These are phyloP conservation scores for Carpinus fangiana DNA, from an alignment of 306 rosid genomes.

Conservation along the genomic window DNA sequence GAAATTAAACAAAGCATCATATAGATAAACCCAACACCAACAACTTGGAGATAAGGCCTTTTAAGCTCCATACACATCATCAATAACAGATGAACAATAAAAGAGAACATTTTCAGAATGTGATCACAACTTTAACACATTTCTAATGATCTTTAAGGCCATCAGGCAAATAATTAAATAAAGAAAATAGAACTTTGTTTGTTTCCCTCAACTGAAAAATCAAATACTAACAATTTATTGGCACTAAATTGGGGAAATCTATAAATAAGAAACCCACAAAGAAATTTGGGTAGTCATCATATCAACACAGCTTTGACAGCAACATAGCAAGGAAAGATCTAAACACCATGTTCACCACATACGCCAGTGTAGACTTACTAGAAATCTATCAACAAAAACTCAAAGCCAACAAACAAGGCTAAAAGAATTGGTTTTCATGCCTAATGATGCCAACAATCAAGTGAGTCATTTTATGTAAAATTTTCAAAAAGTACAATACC, in stretches of 20 bases:
- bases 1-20: background rate
- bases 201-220: background rate
- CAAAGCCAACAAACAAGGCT: background rate
- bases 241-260: background rate
- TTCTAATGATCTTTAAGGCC: background rate
- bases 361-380: background rate
- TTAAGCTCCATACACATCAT: background rate
- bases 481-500: background rate
- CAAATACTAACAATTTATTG: background rate
- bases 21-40: background rate
- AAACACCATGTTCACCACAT: background rate
- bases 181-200: background rate
- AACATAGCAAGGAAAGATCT: background rate
- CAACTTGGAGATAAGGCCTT: background rate
- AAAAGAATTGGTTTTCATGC: background rate
- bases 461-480: background rate
- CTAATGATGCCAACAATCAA: background rate
- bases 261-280: background rate
- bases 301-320: background rate
- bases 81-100: background rate
- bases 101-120: background rate
- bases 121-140: background rate
- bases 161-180: background rate
- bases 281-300: background rate
- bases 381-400: background rate